phyloP scores from a whole-genome alignment of 148 eudicot species.

The Drosera capensis region DNA sequence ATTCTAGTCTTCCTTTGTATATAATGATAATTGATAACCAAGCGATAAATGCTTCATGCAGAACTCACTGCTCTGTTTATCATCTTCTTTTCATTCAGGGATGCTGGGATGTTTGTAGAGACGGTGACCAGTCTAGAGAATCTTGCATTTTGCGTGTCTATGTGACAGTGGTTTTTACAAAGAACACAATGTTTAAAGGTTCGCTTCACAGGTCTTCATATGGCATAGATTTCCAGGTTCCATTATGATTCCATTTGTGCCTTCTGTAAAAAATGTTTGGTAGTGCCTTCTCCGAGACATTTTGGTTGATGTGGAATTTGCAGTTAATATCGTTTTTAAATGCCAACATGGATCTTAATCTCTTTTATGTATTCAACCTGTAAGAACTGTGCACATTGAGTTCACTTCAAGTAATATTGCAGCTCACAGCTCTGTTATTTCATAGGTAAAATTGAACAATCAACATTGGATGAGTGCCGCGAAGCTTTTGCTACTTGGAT shows the following conservation, averaged over 20 bases:
- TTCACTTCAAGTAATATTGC: not conserved
- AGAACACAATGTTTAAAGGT: constrained; percentile 88
- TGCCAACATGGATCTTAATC: no score
- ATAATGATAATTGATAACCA: no score
- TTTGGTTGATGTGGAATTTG: no score
- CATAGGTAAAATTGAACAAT: constrained; percentile 83
- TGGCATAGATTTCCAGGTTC: no score
- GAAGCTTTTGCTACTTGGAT: constrained; percentile 71
- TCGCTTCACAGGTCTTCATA: constrained; percentile 3
- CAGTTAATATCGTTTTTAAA: no score
- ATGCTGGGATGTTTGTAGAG: constrained; percentile 65
- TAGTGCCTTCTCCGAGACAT: no score
- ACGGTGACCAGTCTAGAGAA: constrained; percentile 19
- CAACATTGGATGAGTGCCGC: constrained; percentile 76
- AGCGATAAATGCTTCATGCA: not conserved
- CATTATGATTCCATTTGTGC: no score
- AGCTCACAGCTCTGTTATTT: not conserved
- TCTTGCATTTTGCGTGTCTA: constrained; percentile 52
- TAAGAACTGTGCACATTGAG: no score
- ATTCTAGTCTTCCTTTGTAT: no score
- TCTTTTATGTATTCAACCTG: no score
- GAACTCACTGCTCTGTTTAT: not conserved
- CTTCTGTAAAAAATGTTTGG: no score
- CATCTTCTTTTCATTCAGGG: constrained; percentile 29
- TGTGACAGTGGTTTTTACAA: constrained; percentile 61